phyloP scores from a whole-genome alignment of 768 basidiomycete species.

The Trametes punicea region DNA sequence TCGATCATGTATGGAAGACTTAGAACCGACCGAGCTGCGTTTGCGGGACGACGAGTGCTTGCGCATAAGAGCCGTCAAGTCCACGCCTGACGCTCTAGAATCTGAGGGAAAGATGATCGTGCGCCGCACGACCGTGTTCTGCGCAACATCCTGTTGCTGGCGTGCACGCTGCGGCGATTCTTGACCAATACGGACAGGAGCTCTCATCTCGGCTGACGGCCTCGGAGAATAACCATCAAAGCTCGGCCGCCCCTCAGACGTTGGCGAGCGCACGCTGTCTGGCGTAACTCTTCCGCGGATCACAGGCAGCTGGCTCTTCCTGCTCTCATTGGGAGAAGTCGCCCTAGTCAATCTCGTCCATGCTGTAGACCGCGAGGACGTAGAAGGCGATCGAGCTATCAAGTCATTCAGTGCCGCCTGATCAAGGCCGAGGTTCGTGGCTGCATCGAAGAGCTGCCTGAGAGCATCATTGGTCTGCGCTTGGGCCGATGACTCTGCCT shows the following conservation, averaged over 20 bases:
- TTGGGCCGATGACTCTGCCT: constrained; percentile 4
- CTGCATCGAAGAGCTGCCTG: constrained; percentile 73
- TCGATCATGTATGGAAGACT: constrained; percentile 75
- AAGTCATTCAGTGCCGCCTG: constrained; percentile 67
- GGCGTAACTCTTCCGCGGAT: constrained; percentile 15
- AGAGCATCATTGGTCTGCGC: constrained; percentile 49
- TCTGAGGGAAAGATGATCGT: constrained; percentile 81
- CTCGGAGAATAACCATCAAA: constrained; percentile 34
- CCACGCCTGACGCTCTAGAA: constrained; percentile 50
- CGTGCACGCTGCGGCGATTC: constrained; percentile 11
- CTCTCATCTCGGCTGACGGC: constrained; percentile 22
- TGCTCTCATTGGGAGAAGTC: constrained; percentile 37
- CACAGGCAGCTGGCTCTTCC: constrained; percentile 22
- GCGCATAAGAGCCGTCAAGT: constrained; percentile 51
- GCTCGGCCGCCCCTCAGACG: constrained; percentile 28
- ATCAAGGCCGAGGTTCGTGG: constrained; percentile 71
- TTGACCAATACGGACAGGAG: constrained; percentile 11
- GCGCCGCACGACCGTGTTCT: constrained; percentile 61
- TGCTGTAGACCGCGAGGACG: constrained; percentile 52
- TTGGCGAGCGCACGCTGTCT: constrained; percentile 16
- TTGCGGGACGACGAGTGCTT: constrained; percentile 51
- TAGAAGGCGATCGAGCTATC: constrained; percentile 66
- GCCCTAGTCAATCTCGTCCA: constrained; percentile 43
- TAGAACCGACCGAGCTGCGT: constrained; percentile 68
- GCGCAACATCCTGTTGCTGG: constrained; percentile 13